These are phyloP conservation scores for Aspergillus unguis DNA, from an alignment of 2,329 filamentous ascomycete species.

Conservation along the genomic window DNA sequence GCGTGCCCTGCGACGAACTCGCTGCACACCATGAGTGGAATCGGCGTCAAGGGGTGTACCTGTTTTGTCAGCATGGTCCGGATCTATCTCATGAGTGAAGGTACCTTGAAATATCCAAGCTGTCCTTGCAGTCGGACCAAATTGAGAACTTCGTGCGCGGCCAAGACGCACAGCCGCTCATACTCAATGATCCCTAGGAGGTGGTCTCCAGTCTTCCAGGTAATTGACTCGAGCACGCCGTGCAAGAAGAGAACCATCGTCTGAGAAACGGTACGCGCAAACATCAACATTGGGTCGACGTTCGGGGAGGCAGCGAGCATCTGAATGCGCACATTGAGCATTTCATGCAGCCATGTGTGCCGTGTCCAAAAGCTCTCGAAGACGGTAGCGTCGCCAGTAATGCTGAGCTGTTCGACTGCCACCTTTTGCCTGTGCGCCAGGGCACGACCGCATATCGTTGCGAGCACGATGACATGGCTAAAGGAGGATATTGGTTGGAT, in stretches of 20 bases:
- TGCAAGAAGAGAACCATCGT: conserved; percentile 20
- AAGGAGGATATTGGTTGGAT: conserved; percentile 26
- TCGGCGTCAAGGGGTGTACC: conserved; percentile 22
- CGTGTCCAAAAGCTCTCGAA: conserved; percentile 18
- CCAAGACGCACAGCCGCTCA: conserved; percentile 18
- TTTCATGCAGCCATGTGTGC: conserved; percentile 18
- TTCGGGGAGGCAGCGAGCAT: conserved; percentile 11
- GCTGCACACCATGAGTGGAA: conserved; percentile 20
- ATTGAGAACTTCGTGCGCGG: conserved; percentile 18
- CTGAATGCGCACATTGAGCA: conserved; percentile 17
- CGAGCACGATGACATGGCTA: conserved; percentile 33
- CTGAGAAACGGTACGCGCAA: conserved; percentile 18
- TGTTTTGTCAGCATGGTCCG: background rate
- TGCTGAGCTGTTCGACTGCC: conserved; percentile 15
- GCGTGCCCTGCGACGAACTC: conserved; percentile 19
- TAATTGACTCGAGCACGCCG: conserved; percentile 18
- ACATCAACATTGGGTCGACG: conserved; percentile 20
- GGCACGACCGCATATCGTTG: conserved; percentile 24
- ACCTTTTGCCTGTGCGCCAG: conserved; percentile 17
- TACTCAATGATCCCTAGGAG: conserved; percentile 19
- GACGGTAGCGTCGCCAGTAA: background rate
- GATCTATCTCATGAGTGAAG: background rate
- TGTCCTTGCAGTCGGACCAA: conserved; percentile 19
- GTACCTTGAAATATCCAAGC: conserved; percentile 21
- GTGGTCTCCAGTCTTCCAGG: conserved; percentile 21